These are phyloP conservation scores for Lithohypha guttulata DNA, from an alignment of 2,329 filamentous ascomycete species.

Conservation along the genomic window DNA sequence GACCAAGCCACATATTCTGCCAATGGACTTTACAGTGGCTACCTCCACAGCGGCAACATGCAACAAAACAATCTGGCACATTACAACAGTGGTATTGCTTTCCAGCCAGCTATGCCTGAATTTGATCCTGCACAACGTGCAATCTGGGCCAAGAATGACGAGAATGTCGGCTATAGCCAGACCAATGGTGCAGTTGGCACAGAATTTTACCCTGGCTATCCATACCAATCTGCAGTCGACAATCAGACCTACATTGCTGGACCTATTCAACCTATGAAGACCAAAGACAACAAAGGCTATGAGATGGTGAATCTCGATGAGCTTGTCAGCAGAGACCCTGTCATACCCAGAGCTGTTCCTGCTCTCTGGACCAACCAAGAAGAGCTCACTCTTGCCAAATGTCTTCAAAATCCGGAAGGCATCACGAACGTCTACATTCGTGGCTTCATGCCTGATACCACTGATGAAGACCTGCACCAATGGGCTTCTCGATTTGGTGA, in stretches of 20 bases:
- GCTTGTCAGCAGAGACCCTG: conserved; percentile 62
- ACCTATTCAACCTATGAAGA: conserved; percentile 36
- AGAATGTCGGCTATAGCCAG: conserved; percentile 30
- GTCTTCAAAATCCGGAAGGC: conserved; percentile 83
- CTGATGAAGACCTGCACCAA: conserved; percentile 72
- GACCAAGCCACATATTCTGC: conserved; percentile 25
- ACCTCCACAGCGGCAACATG: conserved; percentile 26
- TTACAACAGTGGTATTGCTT: conserved; percentile 29
- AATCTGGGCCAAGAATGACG: conserved; percentile 34
- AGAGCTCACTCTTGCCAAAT: conserved; percentile 85
- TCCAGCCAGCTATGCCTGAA: conserved; percentile 28
- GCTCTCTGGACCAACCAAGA: conserved; percentile 72
- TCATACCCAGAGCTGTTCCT: conserved; percentile 78
- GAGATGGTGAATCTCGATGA: conserved; percentile 48
- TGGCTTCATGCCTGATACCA: conserved; percentile 87
- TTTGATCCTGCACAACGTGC: conserved; percentile 28
- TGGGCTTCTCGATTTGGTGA: conserved; percentile 84
- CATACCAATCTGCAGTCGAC: conserved; percentile 53
- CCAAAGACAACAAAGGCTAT: conserved; percentile 31
- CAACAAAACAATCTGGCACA: conserved; percentile 25
- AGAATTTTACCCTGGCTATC: conserved; percentile 43
- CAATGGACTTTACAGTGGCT: conserved; percentile 27
- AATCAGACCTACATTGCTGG: conserved; percentile 27
- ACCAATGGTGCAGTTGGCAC: conserved; percentile 44
- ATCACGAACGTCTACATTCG: conserved; percentile 98